A percentile compares a stretch with the other conserved stretches of the same genome.
Conservation (phyloP, 139 green algal genomes). For the Volvox africanus region DNA sequence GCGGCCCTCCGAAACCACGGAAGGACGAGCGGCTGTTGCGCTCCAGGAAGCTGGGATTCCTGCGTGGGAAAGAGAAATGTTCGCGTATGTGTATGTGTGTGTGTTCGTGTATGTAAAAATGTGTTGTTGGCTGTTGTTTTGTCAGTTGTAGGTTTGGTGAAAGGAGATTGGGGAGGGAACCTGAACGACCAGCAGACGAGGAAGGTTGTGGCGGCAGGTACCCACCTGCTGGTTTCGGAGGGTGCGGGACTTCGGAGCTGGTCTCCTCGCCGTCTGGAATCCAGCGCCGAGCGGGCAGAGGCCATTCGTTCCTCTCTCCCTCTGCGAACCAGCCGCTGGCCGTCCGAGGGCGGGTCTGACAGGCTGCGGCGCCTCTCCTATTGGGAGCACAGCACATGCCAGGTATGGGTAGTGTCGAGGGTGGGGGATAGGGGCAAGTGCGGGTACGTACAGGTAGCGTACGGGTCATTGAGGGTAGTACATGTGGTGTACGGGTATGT, state of each 20-base stretch:
- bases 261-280: constrained; percentile 14
- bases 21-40: constrained; percentile 8
- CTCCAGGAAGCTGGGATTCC: background rate
- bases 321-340: constrained; percentile 44
- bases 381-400: background rate
- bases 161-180: too few relatives aligned
- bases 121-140: too few relatives aligned
- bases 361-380: background rate
- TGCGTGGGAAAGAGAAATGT: background rate
- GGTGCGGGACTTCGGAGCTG: constrained; percentile 1
- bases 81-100: too few relatives aligned
- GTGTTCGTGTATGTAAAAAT: too few relatives aligned
- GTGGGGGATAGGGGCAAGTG: too few relatives aligned
- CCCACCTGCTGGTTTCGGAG: background rate
- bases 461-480: too few relatives aligned
- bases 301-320: constrained; percentile 41
- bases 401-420: too few relatives aligned
- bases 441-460: too few relatives aligned
- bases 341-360: background rate
- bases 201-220: too few relatives aligned
- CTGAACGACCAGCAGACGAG: too few relatives aligned
- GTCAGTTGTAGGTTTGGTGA: too few relatives aligned
- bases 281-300: constrained; percentile 14
- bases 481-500: too few relatives aligned
- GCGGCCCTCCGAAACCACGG: background rate